These are phyloP conservation scores for Massarina eburnea DNA, from an alignment of 2,329 filamentous ascomycete species.

Conservation along the genomic window DNA sequence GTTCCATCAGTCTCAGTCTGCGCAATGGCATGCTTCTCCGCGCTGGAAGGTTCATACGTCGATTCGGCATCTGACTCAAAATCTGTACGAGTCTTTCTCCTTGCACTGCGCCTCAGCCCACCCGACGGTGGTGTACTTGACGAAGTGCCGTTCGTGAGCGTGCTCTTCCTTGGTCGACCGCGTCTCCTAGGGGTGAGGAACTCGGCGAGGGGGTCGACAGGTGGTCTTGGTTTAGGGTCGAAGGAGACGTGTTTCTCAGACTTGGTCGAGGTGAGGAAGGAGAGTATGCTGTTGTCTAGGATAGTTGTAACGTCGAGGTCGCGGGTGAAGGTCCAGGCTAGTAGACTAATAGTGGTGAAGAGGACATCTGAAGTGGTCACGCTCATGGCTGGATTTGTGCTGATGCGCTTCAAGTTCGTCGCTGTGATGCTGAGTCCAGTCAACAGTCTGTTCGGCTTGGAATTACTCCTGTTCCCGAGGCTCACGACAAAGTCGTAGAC, in stretches of 20 bases:
- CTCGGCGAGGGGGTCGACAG: conserved; percentile 12
- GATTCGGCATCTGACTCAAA: conserved; percentile 26
- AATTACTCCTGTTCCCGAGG: conserved; percentile 51
- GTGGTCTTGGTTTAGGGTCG: conserved; percentile 3
- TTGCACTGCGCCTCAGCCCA: conserved; percentile 22
- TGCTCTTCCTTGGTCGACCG: conserved; percentile 31
- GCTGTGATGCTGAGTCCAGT: conserved; percentile 25
- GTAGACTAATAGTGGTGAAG: conserved; percentile 56
- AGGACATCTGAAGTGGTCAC: conserved; percentile 62
- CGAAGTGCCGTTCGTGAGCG: conserved; percentile 14
- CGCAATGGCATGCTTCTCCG: conserved; percentile 23
- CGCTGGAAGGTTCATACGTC: conserved; percentile 27
- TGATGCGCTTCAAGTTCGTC: conserved; percentile 52
- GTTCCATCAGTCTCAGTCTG: conserved; percentile 36
- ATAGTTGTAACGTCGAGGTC: conserved; percentile 56
- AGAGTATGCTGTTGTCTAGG: conserved; percentile 41
- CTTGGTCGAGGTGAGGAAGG: conserved; percentile 23
- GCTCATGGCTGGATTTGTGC: conserved; percentile 60
- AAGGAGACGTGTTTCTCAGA: conserved; percentile 34
- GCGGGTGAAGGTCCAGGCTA: conserved; percentile 60
- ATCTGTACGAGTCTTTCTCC: conserved; percentile 17
- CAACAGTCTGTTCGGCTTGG: conserved; percentile 26
- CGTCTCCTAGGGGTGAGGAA: conserved; percentile 25
- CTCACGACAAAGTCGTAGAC: conserved; percentile 37
- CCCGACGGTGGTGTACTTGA: conserved; percentile 10